phyloP scores from a whole-genome alignment of 2,329 filamentous ascomycete genomes.

The Cladophialophora immunda region DNA sequence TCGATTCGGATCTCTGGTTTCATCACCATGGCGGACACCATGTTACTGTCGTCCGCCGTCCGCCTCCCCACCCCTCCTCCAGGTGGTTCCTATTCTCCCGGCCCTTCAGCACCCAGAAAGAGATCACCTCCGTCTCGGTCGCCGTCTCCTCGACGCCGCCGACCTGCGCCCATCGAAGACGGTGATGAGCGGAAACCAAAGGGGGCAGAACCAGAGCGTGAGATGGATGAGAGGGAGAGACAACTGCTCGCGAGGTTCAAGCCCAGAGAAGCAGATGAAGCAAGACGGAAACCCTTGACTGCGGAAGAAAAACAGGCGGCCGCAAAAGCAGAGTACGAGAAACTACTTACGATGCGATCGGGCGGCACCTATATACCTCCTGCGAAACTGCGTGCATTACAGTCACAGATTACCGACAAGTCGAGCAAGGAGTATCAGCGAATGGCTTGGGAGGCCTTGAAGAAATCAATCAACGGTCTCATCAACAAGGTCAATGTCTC shows the following conservation, averaged over 20 bases:
- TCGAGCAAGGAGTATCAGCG: slow-evolving; percentile 96
- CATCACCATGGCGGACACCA: slow-evolving; percentile 53
- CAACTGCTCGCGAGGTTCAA: slow-evolving; percentile 63
- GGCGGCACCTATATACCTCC: slow-evolving; percentile 97
- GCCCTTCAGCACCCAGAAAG: slow-evolving; percentile 62
- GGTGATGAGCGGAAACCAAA: slow-evolving; percentile 40
- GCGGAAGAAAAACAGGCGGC: slow-evolving; percentile 87
- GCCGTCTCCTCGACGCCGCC: slow-evolving; percentile 60
- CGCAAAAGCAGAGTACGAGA: slow-evolving; percentile 92
- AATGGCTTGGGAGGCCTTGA: slow-evolving; percentile 98
- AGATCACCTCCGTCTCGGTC: slow-evolving; percentile 65
- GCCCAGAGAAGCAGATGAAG: slow-evolving; percentile 59
- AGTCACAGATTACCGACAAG: slow-evolving; percentile 97
- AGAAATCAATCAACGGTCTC: slow-evolving; percentile 97
- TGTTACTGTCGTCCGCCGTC: slow-evolving; percentile 63
- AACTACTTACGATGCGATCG: slow-evolving; percentile 88
- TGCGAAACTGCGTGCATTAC: slow-evolving; percentile 85
- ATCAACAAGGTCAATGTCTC: slow-evolving; percentile 99
- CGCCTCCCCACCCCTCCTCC: slow-evolving; percentile 66
- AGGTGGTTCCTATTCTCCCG: slow-evolving; percentile 57
- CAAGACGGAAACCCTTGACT: slow-evolving; percentile 61
- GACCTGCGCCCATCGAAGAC: slow-evolving; percentile 53
- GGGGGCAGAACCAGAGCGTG: slow-evolving; percentile 57
- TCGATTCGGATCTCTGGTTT: not conserved
- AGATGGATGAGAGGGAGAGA: slow-evolving; percentile 59